These are phyloP conservation scores for Eremochloa ophiuroides DNA, from an alignment of 176 grass and related monocot genomes.

Conservation along the genomic window DNA sequence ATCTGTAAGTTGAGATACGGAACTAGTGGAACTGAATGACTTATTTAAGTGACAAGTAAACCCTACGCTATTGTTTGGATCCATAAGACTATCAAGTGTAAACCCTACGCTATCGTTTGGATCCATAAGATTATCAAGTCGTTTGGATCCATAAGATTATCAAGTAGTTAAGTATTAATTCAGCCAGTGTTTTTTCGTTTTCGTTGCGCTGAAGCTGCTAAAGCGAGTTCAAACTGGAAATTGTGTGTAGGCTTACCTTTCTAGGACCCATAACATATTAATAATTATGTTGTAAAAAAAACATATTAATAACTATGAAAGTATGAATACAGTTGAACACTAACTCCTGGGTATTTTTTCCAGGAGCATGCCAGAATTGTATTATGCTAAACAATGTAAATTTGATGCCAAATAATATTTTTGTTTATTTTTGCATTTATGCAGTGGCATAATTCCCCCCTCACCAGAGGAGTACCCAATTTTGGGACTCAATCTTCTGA, in stretches of 20 bases:
- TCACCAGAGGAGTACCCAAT: slow-evolving; percentile 74
- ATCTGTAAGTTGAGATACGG: background rate
- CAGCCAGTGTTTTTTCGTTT: background rate
- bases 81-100: background rate
- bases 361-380: background rate
- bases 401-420: slow-evolving; percentile 11
- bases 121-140: no score
- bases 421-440: no score
- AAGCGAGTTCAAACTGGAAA: background rate
- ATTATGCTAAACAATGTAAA: background rate
- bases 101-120: background rate
- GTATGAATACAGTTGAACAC: background rate
- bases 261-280: background rate
- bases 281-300: no score
- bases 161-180: background rate
- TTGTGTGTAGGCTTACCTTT: background rate
- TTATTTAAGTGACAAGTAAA: background rate
- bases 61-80: no score
- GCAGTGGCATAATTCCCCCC: slow-evolving; percentile 71
- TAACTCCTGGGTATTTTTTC: background rate
- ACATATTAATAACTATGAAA: background rate
- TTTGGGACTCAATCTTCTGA: slow-evolving; percentile 75
- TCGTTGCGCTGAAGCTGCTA: background rate
- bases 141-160: background rate
- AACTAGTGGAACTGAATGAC: background rate